Conservation (phyloP, 176 grass and related monocot genomes). For the Oryza officinalis region DNA sequence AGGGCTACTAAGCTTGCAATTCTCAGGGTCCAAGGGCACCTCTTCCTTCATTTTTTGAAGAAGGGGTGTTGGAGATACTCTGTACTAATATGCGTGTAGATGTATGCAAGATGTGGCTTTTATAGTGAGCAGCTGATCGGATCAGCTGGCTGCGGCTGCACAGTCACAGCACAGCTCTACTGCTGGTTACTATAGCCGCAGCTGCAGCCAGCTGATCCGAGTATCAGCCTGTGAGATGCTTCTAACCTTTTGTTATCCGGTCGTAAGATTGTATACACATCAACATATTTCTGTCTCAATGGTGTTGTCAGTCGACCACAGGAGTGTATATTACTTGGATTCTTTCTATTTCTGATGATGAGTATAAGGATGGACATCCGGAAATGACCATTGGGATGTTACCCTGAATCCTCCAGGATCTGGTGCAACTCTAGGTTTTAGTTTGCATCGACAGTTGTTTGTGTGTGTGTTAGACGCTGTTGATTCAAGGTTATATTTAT, state of each 20-base stretch:
- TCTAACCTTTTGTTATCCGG: conserved; percentile 7
- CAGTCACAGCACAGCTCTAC: too few species aligned
- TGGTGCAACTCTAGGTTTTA: not conserved
- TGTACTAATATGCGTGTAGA: conserved; percentile 11
- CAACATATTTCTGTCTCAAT: conserved; percentile 11
- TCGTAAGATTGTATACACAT: not conserved
- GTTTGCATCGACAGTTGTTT: conserved; percentile 3
- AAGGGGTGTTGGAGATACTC: not conserved
- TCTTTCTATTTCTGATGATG: not conserved
- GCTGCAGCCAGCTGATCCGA: too few species aligned
- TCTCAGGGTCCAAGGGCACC: not conserved
- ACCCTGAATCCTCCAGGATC: conserved; percentile 6
- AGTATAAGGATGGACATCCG: not conserved
- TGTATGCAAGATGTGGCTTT: conserved; percentile 25
- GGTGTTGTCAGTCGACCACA: not conserved
- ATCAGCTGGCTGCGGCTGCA: too few species aligned
- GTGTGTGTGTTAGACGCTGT: not conserved
- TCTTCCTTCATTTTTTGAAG: too few species aligned
- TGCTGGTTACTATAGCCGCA: too few species aligned
- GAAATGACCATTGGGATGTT: not conserved
- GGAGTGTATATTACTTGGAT: conserved; percentile 8
- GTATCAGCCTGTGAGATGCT: not conserved
- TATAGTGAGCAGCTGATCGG: too few species aligned
- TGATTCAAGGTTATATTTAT: conserved; percentile 6
- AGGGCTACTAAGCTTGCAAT: too few species aligned